Base-by-base conservation (phyloP, 495 filamentous ascomycete species). In the Evernia prunastri region DNA sequence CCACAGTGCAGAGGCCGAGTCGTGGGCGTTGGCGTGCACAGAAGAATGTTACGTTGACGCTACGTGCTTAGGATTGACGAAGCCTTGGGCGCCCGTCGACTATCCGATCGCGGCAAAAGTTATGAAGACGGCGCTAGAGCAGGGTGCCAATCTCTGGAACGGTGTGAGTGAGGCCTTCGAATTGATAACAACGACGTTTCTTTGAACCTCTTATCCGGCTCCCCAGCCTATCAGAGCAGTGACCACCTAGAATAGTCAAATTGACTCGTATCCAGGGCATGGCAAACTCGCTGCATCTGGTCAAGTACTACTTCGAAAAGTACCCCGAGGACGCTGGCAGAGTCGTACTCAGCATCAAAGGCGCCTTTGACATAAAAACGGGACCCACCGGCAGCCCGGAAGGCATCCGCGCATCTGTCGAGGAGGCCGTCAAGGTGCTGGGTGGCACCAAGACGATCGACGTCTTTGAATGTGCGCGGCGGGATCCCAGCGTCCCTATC, bases 131-230 rank as follows among this genome's bases (percentile, higher is more conserved):
- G 79, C 90, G 13, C 78, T 93, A 51, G 70, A 76, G n/a, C 74
- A 76, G 20, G 89, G 89, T 43, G 81, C 80, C 73, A 87, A 84
- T 73, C 85, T 89, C 75, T 92, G 89, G 89, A 92, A 92, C 72
- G 89, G 80, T 56, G 89, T 20, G 17, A 31, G 18, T 42, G 39
- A 9, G 39, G 39, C 39, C 39, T 42, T 15, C 12, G 12, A 42
- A 15, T 42, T 13, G 17, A 42, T 9, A 42, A 42, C 12, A 42
- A 15, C 39, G 17, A 15, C 39, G 17, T 15, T 15, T 42, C 12
- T 15, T 13, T 42, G 39, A 42, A 42, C 39, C 39, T 42, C 39
- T 15, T 15, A 42, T 15, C 17, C 12, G 39, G 39, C 39, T 15
- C 17, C 10, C 39, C 10, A 15, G 39, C 5, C 5, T 15, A 42